Percentiles rank a stretch among this genome's conserved stretches.
Conservation (phyloP, 176 grass and related monocot species). For the Pontederia crassipes region DNA sequence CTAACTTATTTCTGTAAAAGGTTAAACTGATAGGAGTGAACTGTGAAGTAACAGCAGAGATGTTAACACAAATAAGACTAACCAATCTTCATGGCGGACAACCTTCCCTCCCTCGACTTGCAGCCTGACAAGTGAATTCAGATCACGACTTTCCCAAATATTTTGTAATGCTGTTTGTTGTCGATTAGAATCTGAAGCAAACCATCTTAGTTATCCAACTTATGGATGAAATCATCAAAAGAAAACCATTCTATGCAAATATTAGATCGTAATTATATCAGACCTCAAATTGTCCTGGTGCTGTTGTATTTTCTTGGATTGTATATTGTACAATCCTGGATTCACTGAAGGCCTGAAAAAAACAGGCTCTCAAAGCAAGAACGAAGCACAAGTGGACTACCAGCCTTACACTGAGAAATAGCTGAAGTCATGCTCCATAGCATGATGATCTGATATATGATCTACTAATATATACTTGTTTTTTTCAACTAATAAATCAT, state of each 20-base stretch:
- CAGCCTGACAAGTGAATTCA: slow-evolving; percentile 3
- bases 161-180: slow-evolving; percentile 13
- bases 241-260: too few species aligned
- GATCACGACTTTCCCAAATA: slow-evolving; percentile 5
- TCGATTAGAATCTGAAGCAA: slow-evolving; percentile 16
- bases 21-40: too few species aligned
- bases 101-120: slow-evolving; percentile 8
- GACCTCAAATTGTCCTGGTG: slow-evolving; percentile 38
- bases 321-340: slow-evolving; percentile 50
- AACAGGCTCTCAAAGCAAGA: too few species aligned
- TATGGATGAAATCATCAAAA: too few species aligned
- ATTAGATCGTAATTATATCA: background rate
- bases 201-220: background rate
- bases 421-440: too few species aligned
- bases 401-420: too few species aligned
- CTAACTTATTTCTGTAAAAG: too few species aligned
- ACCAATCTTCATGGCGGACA: slow-evolving; percentile 36
- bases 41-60: too few species aligned
- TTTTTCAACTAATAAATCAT: too few species aligned
- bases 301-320: slow-evolving; percentile 32
- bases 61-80: background rate
- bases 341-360: slow-evolving; percentile 34
- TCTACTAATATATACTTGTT: too few species aligned
- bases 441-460: too few species aligned
- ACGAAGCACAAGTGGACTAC: too few species aligned